A percentile compares a stretch with the other conserved stretches of the same genome.
Evolutionary conservation across 495 filamentous ascomycete genomes (phyloP).

Genomic region (Aspergillus funiculosus): DNA sequence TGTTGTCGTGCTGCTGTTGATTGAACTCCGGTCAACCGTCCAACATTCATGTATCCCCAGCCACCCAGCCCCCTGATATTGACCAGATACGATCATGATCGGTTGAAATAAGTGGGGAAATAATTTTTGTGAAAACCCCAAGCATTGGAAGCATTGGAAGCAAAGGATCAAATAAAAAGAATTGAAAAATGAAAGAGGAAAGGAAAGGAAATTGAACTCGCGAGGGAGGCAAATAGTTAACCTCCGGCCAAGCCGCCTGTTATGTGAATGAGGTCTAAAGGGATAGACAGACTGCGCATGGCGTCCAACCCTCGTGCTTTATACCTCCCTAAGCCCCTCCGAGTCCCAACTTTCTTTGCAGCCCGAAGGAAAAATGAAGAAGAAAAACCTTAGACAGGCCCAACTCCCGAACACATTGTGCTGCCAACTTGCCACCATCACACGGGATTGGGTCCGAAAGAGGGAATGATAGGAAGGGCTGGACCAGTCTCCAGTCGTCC

Average conservation of each 20-base stretch:
- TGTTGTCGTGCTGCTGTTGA: slow-evolving; percentile 11
- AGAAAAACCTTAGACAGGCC: background rate
- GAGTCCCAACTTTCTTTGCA: slow-evolving; percentile 3
- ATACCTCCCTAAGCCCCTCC: slow-evolving; percentile 10
- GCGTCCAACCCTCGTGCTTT: slow-evolving; percentile 5
- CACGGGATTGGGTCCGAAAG: slow-evolving; percentile 31
- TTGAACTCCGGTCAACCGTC: slow-evolving; percentile 17
- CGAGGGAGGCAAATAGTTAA: slow-evolving; percentile 3
- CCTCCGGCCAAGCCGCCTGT: background rate
- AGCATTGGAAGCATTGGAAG: background rate
- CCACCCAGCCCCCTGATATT: slow-evolving; percentile 34
- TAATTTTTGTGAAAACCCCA: background rate
- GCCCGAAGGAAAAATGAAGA: slow-evolving; percentile 5
- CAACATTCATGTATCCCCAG: slow-evolving; percentile 29
- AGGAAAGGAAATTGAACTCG: background rate
- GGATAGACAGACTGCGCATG: background rate
- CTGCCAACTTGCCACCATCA: slow-evolving; percentile 22
- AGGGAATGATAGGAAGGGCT: slow-evolving; percentile 28
- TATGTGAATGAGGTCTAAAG: slow-evolving; percentile 3
- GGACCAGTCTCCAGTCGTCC: slow-evolving; percentile 29
- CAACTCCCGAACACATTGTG: slow-evolving; percentile 20
- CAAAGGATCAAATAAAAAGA: background rate
- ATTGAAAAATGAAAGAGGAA: background rate
- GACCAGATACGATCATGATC: background rate
- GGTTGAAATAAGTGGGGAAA: background rate